Percentiles rank a stretch among this genome's conserved stretches.
Conservation (phyloP, 768 basidiomycete genomes). For the Amanita brunnescens region DNA sequence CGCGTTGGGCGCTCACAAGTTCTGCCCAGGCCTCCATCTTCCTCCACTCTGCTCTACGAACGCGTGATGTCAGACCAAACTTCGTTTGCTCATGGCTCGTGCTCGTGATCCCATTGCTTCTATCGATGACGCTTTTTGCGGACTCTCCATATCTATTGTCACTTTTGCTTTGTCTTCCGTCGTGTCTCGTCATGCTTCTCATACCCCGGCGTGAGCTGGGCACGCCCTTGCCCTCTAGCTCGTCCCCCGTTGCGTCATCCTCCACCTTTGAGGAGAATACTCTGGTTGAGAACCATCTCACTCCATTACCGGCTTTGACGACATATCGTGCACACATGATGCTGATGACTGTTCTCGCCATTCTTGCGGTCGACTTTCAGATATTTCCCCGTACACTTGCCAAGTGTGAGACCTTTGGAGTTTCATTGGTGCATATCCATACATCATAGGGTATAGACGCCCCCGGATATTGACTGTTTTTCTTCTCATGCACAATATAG, state of each 20-base stretch:
- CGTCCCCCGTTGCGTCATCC: conserved; percentile 14
- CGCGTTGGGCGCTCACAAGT: neutral
- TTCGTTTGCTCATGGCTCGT: conserved; percentile 50
- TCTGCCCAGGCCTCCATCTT: conserved; percentile 55
- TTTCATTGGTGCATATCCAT: conserved; percentile 65
- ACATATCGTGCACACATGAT: conserved; percentile 93
- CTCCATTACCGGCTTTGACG: conserved; percentile 69
- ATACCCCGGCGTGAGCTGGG: conserved; percentile 33
- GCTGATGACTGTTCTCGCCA: conserved; percentile 82
- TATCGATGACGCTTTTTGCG: conserved; percentile 75
- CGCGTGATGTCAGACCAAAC: conserved; percentile 35
- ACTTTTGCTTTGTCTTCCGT: conserved; percentile 36
- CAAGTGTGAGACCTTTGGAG: conserved; percentile 92
- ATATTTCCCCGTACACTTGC: conserved; percentile 83
- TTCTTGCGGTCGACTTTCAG: conserved; percentile 93
- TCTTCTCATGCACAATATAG: conserved; percentile 30
- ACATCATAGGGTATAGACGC: neutral
- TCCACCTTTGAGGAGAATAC: conserved; percentile 9
- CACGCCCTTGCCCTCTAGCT: conserved; percentile 44
- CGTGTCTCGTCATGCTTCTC: conserved; percentile 31
- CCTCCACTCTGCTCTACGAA: conserved; percentile 53
- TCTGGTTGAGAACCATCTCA: conserved; percentile 14
- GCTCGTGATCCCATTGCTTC: conserved; percentile 68
- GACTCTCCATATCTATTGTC: conserved; percentile 45
- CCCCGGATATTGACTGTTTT: conserved; percentile 5